Percentiles rank a stretch among this genome's conserved stretches.
These are phyloP conservation scores for Pichia gijzeniarum DNA, from an alignment of 805 yeast genomes.

Conservation along the genomic window DNA sequence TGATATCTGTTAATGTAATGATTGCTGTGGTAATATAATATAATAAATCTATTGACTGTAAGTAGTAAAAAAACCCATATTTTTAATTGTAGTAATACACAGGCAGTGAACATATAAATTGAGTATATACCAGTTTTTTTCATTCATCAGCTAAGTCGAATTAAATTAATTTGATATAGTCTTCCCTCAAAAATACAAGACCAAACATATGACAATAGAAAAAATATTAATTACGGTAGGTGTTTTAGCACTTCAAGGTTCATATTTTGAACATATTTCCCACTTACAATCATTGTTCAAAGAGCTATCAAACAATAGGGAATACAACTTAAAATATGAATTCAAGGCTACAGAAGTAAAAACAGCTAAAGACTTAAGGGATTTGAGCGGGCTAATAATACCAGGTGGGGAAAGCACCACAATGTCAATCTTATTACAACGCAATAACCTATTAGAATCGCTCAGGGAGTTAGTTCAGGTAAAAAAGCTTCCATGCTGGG, in stretches of 20 bases:
- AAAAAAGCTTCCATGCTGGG: slow-evolving; percentile 59
- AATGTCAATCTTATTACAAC: slow-evolving; percentile 64
- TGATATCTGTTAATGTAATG: no score
- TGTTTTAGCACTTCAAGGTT: slow-evolving; percentile 75
- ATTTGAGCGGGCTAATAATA: slow-evolving; percentile 54
- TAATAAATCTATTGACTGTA: no score
- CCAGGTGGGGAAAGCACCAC: slow-evolving; percentile 70
- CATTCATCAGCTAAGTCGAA: no score
- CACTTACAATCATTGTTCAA: slow-evolving; percentile 37
- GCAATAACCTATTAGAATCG: slow-evolving; percentile 52
- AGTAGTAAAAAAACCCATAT: no score
- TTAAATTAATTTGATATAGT: no score
- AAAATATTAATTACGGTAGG: slow-evolving; percentile 38
- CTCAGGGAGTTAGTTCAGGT: slow-evolving; percentile 44
- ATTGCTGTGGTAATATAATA: no score
- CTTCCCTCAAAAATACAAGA: neutral
- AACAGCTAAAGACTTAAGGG: slow-evolving; percentile 40
- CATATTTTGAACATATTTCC: slow-evolving; percentile 61
- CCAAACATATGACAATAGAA: neutral
- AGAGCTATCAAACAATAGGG: slow-evolving; percentile 22
- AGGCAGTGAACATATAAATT: no score
- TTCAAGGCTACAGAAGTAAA: slow-evolving; percentile 43
- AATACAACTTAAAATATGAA: slow-evolving; percentile 23
- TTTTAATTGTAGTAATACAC: no score
- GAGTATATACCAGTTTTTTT: no score